phyloP scores from a whole-genome alignment of 2,329 filamentous ascomycete genomes.

The Pyrenophora seminiperda region DNA sequence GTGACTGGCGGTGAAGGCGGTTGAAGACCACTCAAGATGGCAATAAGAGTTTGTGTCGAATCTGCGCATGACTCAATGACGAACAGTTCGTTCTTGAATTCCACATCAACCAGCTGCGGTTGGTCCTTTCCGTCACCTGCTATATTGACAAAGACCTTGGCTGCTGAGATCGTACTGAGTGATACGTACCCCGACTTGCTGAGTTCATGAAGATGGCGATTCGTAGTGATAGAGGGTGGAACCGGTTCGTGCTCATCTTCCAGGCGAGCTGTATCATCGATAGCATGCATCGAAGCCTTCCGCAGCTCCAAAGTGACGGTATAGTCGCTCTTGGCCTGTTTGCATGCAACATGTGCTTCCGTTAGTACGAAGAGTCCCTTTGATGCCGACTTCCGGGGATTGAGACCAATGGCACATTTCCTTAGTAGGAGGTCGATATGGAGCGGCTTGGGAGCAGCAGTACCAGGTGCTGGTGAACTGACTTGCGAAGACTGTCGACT shows the following conservation, averaged over 20 bases:
- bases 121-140: constrained; percentile 60
- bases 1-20: constrained; percentile 84
- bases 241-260: constrained; percentile 24
- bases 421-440: constrained; percentile 75
- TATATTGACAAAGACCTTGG: constrained; percentile 69
- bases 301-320: constrained; percentile 70
- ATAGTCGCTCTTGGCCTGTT: constrained; percentile 68
- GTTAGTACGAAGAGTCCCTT: constrained; percentile 81
- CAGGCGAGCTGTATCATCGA: constrained; percentile 70
- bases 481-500: constrained; percentile 39
- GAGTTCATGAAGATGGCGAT: constrained; percentile 56
- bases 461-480: constrained; percentile 25
- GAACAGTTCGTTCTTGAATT: constrained; percentile 82
- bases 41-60: constrained; percentile 89
- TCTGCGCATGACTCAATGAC: constrained; percentile 95
- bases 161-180: constrained; percentile 84
- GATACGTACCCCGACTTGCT: constrained; percentile 77
- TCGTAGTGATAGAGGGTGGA: constrained; percentile 23
- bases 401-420: constrained; percentile 83
- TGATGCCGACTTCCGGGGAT: constrained; percentile 74
- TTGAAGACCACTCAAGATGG: constrained; percentile 75
- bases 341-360: constrained; percentile 73
- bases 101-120: constrained; percentile 74
- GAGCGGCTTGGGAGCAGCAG: constrained; percentile 48
- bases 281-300: constrained; percentile 81